Percentiles rank a stretch among this genome's conserved stretches.
phyloP scores from a whole-genome alignment of 345 rosid genomes.

The Kernera saxatilis region DNA sequence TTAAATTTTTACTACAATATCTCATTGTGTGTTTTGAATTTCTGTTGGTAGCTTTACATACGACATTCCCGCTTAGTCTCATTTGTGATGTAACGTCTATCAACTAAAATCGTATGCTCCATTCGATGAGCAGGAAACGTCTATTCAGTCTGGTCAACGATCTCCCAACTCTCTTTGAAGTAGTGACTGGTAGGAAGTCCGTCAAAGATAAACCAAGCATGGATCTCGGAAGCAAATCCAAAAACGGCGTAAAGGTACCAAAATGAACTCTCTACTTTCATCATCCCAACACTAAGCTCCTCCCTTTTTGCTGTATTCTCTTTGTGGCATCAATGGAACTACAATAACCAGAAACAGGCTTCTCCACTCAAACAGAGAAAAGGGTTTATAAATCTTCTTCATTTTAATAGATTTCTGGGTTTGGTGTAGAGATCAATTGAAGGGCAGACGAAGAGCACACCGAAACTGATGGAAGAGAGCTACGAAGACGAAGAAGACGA shows the following conservation, averaged over 20 bases:
- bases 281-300: not conserved
- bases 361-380: not conserved
- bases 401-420: not conserved
- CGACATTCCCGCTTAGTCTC: too few relatives aligned
- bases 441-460: conserved; percentile 53
- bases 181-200: conserved; percentile 54
- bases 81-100: not conserved
- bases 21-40: too few relatives aligned
- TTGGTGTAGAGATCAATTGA: conserved; percentile 56
- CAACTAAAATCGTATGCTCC: not conserved
- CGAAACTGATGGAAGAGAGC: conserved; percentile 50
- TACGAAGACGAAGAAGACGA: conserved; percentile 79
- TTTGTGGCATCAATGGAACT: not conserved
- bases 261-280: not conserved
- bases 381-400: not conserved
- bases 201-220: conserved; percentile 50
- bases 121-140: conserved; percentile 47
- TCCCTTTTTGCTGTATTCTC: not conserved
- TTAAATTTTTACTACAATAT: too few relatives aligned
- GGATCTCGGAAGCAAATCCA: conserved; percentile 70
- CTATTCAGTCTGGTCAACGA: conserved; percentile 71
- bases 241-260: conserved; percentile 66
- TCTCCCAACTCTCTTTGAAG: conserved; percentile 66
- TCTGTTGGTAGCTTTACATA: too few relatives aligned
- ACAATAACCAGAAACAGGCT: not conserved